Evolutionary conservation across 208 protist species (phyloP), one percentile per base, ranked within the genome.

Genomic region (Entamoeba invadens): DNA sequence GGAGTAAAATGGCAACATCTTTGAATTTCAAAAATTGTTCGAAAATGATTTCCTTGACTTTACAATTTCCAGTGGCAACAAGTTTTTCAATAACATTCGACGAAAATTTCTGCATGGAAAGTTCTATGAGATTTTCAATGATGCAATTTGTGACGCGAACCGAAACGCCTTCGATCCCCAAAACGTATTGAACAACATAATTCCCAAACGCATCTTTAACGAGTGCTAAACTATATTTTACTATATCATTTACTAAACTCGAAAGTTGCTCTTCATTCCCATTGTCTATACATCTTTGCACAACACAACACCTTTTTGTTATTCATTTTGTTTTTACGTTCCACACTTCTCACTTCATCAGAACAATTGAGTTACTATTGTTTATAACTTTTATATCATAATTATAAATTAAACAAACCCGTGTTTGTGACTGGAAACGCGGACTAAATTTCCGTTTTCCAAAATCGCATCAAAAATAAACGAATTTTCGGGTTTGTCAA

Each of bases 141-240:
- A 57, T 57, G 8, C 18, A 8, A 57, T 57, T 57, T 57, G 18
- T 57, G 47, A 25, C 18, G 18, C 18, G 47, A 25, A 25, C 12
- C 18, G 8, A 18, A 25, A 25, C 18, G 8, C 12, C 18, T 57
- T 18, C 47, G 18, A 25, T 57, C 47, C 5, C 45, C 21, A 93
- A 45, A 31, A 94, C 47, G 44, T 94, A 93, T 50, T 94, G 93
- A 14, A 94, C 4, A 46, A 46, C 93, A 46, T 94, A 94, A 92
- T 94, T 94, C 25, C 93, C 93, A 91, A 93, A 94, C 31, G 35
- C 51, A 45, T 94, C 93, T 21, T 93, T 45, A 45, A 94, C 93
- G 4, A 94, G 31, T 45, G 8, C 2, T 45, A 31, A 25, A 42
- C 12, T n/a, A 45, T 68, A n/a, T 45, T 91, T 91, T 42, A 45